Percentiles rank a stretch among this genome's conserved stretches.
phyloP scores from a whole-genome alignment of 1,284 basidiomycete genomes.

The Ganoderma lingzhi region DNA sequence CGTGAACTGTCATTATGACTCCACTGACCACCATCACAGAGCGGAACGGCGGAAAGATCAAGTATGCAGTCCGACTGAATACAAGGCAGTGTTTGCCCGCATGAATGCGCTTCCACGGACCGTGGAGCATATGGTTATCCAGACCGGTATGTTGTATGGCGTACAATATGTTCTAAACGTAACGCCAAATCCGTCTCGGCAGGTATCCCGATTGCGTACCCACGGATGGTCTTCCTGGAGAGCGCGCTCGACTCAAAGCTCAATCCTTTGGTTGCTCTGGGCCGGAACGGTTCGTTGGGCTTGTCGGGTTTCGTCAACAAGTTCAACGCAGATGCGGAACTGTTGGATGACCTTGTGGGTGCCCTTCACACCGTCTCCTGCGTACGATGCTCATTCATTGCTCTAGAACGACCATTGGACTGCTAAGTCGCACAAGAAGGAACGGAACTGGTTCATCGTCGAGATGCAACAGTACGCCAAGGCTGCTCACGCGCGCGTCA shows the following conservation, averaged over 20 bases:
- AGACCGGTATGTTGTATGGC: conserved; percentile 61
- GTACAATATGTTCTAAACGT: neutral
- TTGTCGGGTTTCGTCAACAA: conserved; percentile 88
- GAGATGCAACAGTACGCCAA: conserved; percentile 78
- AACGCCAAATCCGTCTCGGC: neutral
- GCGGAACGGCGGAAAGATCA: conserved; percentile 87
- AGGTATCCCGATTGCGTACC: conserved; percentile 88
- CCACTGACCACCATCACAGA: conserved; percentile 46
- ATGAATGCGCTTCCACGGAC: conserved; percentile 63
- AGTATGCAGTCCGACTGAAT: conserved; percentile 79
- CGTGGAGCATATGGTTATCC: conserved; percentile 85
- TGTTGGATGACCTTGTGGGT: conserved; percentile 88
- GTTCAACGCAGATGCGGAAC: conserved; percentile 91
- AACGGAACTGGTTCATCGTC: conserved; percentile 91
- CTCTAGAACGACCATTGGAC: conserved; percentile 90
- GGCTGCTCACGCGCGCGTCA: conserved; percentile 70
- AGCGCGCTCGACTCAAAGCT: conserved; percentile 79
- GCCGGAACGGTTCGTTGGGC: conserved; percentile 67
- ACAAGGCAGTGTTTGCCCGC: conserved; percentile 75
- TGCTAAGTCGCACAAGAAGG: conserved; percentile 83
- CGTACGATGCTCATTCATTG: neutral
- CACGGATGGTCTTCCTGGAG: conserved; percentile 92
- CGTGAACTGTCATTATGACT: neutral
- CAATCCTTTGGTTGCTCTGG: conserved; percentile 84
- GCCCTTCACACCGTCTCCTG: neutral